A percentile compares a stretch with the other conserved stretches of the same genome.
phyloP scores from a whole-genome alignment of 2,329 filamentous ascomycete genomes.

The Coniosporium tulheliwenetii region DNA sequence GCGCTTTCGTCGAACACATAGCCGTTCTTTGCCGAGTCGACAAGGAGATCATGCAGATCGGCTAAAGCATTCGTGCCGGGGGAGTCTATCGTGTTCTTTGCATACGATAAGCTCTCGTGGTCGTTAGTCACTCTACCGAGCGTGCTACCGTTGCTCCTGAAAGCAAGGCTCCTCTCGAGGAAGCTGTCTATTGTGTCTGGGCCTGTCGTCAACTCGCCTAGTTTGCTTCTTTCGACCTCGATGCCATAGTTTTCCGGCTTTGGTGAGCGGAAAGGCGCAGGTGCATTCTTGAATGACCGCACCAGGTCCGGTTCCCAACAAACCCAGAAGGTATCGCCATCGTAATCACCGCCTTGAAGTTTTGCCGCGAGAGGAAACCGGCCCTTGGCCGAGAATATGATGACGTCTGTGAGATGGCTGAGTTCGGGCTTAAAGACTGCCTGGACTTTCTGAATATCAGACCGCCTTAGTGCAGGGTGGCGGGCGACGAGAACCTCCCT shows the following conservation, averaged over 20 bases:
- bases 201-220: slow-evolving; percentile 28
- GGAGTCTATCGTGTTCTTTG: slow-evolving; percentile 13
- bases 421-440: slow-evolving; percentile 41
- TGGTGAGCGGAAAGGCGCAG: slow-evolving; percentile 28
- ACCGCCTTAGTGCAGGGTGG: slow-evolving; percentile 52
- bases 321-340: slow-evolving; percentile 64
- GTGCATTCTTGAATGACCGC: slow-evolving; percentile 47
- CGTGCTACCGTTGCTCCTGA: slow-evolving; percentile 39
- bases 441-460: slow-evolving; percentile 54
- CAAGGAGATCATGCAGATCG: slow-evolving; percentile 28
- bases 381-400: slow-evolving; percentile 58
- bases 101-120: slow-evolving; percentile 48
- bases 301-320: slow-evolving; percentile 58
- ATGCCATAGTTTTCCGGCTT: slow-evolving; percentile 35
- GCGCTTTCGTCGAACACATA: slow-evolving; percentile 30
- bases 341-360: slow-evolving; percentile 67
- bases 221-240: slow-evolving; percentile 29
- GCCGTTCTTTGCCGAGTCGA: slow-evolving; percentile 29
- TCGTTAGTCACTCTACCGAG: slow-evolving; percentile 50
- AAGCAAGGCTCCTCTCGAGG: slow-evolving; percentile 37
- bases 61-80: slow-evolving; percentile 13
- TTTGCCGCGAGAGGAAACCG: slow-evolving; percentile 48
- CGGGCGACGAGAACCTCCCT: slow-evolving; percentile 52
- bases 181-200: slow-evolving; percentile 26
- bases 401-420: slow-evolving; percentile 56